Conservation (phyloP, 805 yeast species). For the Naumovozyma baii region DNA sequence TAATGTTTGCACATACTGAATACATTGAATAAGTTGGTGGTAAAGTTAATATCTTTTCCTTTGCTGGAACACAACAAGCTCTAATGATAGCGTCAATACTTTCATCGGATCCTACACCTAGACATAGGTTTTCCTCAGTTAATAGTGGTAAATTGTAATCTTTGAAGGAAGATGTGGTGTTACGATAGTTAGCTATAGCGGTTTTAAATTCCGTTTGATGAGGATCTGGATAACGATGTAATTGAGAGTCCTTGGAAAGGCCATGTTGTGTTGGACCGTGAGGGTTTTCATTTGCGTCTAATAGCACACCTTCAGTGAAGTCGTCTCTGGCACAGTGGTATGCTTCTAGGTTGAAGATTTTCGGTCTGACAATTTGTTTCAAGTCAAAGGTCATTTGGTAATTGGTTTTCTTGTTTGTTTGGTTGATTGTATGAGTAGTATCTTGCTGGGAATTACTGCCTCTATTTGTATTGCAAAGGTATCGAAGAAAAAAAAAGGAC, state of each 20-base stretch:
- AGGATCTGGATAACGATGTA: conserved; percentile 95
- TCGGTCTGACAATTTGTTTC: conserved; percentile 60
- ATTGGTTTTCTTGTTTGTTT: too few species aligned
- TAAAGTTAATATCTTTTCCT: conserved; percentile 71
- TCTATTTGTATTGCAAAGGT: too few species aligned
- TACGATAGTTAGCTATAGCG: conserved; percentile 63
- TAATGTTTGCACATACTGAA: conserved; percentile 78
- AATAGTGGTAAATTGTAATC: conserved; percentile 26
- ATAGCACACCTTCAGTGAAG: conserved; percentile 72
- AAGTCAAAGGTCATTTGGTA: conserved; percentile 25
- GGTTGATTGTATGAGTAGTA: too few species aligned
- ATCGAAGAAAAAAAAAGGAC: too few species aligned
- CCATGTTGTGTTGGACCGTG: conserved; percentile 66
- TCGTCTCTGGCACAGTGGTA: conserved; percentile 97
- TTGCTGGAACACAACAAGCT: conserved; percentile 73
- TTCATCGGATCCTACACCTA: conserved; percentile 97
- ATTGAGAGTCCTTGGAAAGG: conserved; percentile 42
- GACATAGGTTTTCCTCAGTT: conserved; percentile 61
- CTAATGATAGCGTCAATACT: conserved; percentile 82
- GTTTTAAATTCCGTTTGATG: conserved; percentile 74
- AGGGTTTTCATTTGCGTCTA: conserved; percentile 95
- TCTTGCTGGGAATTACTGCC: too few species aligned
- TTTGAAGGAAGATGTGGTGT: conserved; percentile 26
- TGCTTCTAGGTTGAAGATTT: conserved; percentile 73
- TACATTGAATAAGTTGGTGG: conserved; percentile 99